phyloP scores from a whole-genome alignment of 305 asterid species.

The Solanum hybrid region DNA sequence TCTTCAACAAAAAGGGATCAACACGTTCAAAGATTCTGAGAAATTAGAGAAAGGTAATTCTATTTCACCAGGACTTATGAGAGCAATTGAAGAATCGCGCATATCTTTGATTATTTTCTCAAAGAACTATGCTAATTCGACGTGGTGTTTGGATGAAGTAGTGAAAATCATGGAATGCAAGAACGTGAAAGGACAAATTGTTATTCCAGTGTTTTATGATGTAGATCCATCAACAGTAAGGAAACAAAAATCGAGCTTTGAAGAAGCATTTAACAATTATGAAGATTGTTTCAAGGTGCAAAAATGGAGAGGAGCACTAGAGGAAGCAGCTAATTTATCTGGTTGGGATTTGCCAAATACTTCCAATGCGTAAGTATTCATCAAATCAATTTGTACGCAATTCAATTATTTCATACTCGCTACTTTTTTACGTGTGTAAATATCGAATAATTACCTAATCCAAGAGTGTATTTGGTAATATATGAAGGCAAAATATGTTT shows the following conservation, averaged over 20 bases:
- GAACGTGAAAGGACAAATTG: neutral
- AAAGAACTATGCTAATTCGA: conserved; percentile 9
- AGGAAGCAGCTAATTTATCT: neutral
- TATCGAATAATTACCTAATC: neutral
- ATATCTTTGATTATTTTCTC: conserved; percentile 8
- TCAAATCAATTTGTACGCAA: neutral
- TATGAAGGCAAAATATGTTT: neutral
- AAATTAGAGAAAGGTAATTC: neutral
- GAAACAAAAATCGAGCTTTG: neutral
- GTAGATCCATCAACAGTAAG: conserved; percentile 10
- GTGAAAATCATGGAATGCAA: neutral
- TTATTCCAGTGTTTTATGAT: conserved; percentile 4
- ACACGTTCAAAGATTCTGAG: conserved; percentile 2
- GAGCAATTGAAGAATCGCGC: neutral
- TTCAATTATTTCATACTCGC: neutral
- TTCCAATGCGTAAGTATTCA: neutral
- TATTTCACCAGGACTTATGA: neutral
- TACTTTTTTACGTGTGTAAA: neutral
- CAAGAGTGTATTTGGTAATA: neutral
- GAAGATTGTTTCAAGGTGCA: neutral
- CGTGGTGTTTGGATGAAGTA: conserved; percentile 6
- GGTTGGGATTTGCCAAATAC: conserved; percentile 6
- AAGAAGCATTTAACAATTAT: neutral
- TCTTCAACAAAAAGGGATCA: neutral
- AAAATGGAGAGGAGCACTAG: conserved; percentile 5